phyloP scores from a whole-genome alignment of 202 grass and related monocot species.

The Setaria viridis region DNA sequence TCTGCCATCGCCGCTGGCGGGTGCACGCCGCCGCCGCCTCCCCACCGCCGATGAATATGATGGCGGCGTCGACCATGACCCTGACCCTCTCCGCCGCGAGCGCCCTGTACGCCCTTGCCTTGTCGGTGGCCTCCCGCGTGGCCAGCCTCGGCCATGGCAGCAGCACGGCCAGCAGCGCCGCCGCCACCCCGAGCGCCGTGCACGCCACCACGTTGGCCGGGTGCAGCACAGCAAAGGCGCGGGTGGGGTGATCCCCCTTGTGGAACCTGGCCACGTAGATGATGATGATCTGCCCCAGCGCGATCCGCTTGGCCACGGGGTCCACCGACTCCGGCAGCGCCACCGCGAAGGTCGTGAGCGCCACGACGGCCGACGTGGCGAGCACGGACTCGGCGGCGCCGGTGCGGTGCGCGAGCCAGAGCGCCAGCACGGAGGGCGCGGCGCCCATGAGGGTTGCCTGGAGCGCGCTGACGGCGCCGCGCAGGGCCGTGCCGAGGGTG shows the following conservation, averaged over 20 bases:
- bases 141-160: constrained; percentile 74
- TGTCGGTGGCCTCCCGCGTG: constrained; percentile 51
- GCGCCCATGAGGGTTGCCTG: constrained; percentile 73
- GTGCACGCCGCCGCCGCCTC: background rate
- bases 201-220: constrained; percentile 73
- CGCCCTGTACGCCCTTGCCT: constrained; percentile 55
- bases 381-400: constrained; percentile 48
- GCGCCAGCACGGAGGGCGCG: constrained; percentile 58
- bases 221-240: constrained; percentile 47
- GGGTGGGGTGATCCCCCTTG: constrained; percentile 6
- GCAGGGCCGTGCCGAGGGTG: constrained; percentile 62
- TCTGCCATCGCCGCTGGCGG: constrained; percentile 37
- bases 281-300: constrained; percentile 78
- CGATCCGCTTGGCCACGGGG: constrained; percentile 69
- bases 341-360: constrained; percentile 65
- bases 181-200: constrained; percentile 64
- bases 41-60: background rate
- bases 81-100: constrained; percentile 64
- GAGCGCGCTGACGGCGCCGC: constrained; percentile 50
- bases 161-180: constrained; percentile 64
- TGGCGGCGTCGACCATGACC: constrained; percentile 56
- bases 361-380: constrained; percentile 52
- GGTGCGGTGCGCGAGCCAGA: constrained; percentile 54
- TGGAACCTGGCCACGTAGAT: constrained; percentile 73
- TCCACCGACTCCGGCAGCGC: constrained; percentile 54